phyloP scores from a whole-genome alignment of 75 land plant genomes.

The Selaginella moellendorffii region DNA sequence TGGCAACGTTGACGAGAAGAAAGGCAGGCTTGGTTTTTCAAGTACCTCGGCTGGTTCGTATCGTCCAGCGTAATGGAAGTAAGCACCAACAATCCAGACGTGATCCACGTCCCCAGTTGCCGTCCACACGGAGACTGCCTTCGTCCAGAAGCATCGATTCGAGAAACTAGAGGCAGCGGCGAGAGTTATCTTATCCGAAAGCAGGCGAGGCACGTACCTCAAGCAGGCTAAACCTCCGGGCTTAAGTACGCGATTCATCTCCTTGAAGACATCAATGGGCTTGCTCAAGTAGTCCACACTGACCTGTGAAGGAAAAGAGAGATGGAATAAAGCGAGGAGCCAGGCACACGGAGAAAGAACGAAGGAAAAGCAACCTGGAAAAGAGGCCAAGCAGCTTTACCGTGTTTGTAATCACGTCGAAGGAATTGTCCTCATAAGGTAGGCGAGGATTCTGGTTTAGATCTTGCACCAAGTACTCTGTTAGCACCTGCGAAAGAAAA shows the following conservation, averaged over 20 bases:
- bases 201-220: not conserved
- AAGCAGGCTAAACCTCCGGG: slow-evolving; percentile 2
- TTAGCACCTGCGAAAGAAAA: slow-evolving; percentile 52
- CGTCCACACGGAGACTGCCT: slow-evolving; percentile 17
- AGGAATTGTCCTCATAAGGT: slow-evolving; percentile 71
- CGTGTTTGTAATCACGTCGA: slow-evolving; percentile 1
- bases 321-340: no score
- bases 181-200: not conserved
- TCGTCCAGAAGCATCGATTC: slow-evolving; percentile 7
- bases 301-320: slow-evolving; percentile 29
- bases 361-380: no score
- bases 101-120: slow-evolving; percentile 24
- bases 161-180: not conserved
- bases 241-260: slow-evolving; percentile 37
- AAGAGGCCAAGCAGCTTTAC: no score
- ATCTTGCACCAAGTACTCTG: slow-evolving; percentile 85
- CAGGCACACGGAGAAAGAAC: no score
- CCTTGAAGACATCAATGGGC: slow-evolving; percentile 18
- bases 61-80: slow-evolving; percentile 7
- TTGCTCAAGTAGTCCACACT: slow-evolving; percentile 42
- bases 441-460: slow-evolving; percentile 65
- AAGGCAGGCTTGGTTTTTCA: not conserved
- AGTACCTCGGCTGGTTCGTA: slow-evolving; percentile 44
- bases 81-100: slow-evolving; percentile 7
- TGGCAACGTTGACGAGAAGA: not conserved